A percentile compares a stretch with the other conserved stretches of the same genome.
Conservation (phyloP, 257 asterid species). For the Orobanche coerulescens region DNA sequence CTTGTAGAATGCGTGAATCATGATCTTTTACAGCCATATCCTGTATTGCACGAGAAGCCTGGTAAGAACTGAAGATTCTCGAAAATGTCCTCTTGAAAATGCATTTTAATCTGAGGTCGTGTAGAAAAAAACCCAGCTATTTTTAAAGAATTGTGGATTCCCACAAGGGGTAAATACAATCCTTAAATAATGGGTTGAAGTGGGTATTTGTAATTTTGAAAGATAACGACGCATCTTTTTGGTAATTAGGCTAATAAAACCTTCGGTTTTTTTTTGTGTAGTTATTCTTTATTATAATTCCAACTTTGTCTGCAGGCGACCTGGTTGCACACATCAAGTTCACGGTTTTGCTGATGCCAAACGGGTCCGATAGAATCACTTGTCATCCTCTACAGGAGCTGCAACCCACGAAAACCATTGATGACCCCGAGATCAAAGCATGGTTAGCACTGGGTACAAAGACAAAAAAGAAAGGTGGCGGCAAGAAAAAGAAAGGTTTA, state of each 20-base stretch:
- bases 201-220: too few species aligned
- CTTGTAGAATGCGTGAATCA: slow-evolving; percentile 82
- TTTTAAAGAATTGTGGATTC: too few species aligned
- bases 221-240: too few species aligned
- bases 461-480: slow-evolving; percentile 79
- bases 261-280: too few species aligned
- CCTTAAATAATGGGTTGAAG: too few species aligned
- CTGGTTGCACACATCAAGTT: slow-evolving; percentile 75
- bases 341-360: slow-evolving; percentile 76
- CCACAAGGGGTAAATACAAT: too few species aligned
- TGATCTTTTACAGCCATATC: slow-evolving; percentile 86
- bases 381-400: slow-evolving; percentile 54
- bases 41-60: slow-evolving; percentile 91
- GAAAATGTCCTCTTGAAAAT: neutral
- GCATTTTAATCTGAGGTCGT: neutral
- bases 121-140: too few species aligned
- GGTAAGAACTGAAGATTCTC: slow-evolving; percentile 34
- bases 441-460: slow-evolving; percentile 51
- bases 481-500: slow-evolving; percentile 78
- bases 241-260: too few species aligned
- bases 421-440: slow-evolving; percentile 34
- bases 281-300: too few species aligned
- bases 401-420: slow-evolving; percentile 31
- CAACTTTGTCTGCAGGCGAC: slow-evolving; percentile 44
- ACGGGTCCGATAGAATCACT: slow-evolving; percentile 74